These are phyloP conservation scores for Debaryomyces tyrocola DNA, from an alignment of 805 yeast species.

Conservation along the genomic window DNA sequence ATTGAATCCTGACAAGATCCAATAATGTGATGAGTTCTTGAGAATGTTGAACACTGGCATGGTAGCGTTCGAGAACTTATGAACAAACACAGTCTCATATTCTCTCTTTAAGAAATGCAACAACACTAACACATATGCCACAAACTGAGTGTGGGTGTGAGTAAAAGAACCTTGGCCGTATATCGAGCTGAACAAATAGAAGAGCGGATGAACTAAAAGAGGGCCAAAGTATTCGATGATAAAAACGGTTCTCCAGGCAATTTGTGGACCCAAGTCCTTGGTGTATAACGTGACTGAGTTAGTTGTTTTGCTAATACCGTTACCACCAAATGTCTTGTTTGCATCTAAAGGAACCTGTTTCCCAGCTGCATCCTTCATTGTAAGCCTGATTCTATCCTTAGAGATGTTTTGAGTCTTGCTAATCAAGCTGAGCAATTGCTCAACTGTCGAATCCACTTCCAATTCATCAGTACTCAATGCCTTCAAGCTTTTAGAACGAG, in stretches of 20 bases:
- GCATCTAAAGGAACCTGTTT: slow-evolving; percentile 46
- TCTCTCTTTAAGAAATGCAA: slow-evolving; percentile 88
- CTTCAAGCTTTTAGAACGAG: slow-evolving; percentile 61
- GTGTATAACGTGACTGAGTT: slow-evolving; percentile 50
- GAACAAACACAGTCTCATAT: slow-evolving; percentile 80
- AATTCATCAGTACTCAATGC: slow-evolving; percentile 45
- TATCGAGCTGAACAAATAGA: slow-evolving; percentile 46
- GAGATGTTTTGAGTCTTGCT: slow-evolving; percentile 43
- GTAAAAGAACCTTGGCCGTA: slow-evolving; percentile 29
- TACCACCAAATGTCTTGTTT: slow-evolving; percentile 45
- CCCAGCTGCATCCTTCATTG: slow-evolving; percentile 20
- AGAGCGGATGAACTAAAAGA: slow-evolving; percentile 69
- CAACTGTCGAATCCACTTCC: slow-evolving; percentile 32
- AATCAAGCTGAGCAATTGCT: slow-evolving; percentile 43
- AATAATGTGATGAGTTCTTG: slow-evolving; percentile 88
- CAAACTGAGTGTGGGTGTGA: slow-evolving; percentile 53
- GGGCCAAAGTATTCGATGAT: slow-evolving; percentile 90
- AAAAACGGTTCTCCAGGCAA: slow-evolving; percentile 90
- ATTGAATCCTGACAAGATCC: slow-evolving; percentile 79
- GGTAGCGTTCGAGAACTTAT: slow-evolving; percentile 81
- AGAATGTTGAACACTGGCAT: slow-evolving; percentile 89
- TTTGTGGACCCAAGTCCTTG: slow-evolving; percentile 92
- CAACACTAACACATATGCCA: slow-evolving; percentile 56
- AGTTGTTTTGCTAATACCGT: slow-evolving; percentile 39
- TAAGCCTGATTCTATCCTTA: slow-evolving; percentile 27